phyloP scores from a whole-genome alignment of 139 green algal species.

The Chlorella sp. region DNA sequence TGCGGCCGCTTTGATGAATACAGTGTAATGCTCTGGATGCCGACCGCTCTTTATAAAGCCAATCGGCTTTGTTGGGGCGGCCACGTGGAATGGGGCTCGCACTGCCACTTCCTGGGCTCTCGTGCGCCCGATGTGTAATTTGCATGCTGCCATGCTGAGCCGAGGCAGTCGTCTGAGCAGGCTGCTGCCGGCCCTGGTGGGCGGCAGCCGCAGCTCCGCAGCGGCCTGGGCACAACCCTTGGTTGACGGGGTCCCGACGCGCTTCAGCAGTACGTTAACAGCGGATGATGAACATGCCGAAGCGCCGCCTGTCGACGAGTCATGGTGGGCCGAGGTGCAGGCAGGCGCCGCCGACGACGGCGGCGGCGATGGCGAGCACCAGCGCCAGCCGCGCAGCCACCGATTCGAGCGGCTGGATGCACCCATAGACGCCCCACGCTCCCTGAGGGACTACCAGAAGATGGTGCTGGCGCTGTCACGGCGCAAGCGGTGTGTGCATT shows the following conservation, averaged over 20 bases:
- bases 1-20: not conserved
- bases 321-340: conserved; percentile 14
- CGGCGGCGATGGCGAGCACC: not conserved
- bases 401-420: not conserved
- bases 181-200: not conserved
- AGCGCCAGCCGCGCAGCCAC: not conserved
- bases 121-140: too few relatives aligned
- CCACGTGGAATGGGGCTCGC: too few relatives aligned
- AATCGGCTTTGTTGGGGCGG: too few relatives aligned
- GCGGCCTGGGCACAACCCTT: conserved; percentile 1
- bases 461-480: conserved; percentile 15
- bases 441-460: conserved; percentile 22
- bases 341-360: not conserved
- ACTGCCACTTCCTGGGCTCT: too few relatives aligned
- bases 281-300: not conserved
- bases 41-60: not conserved
- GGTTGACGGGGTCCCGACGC: not conserved
- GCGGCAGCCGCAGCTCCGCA: not conserved
- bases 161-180: not conserved
- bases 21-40: not conserved
- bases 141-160: too few relatives aligned
- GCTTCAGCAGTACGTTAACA: not conserved
- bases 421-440: conserved; percentile 15
- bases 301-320: not conserved
- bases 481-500: conserved; percentile 23